Percentiles rank a stretch among this genome's conserved stretches.
These are phyloP conservation scores for Trichophyton simii DNA, from an alignment of 2,329 filamentous ascomycete species.

Conservation along the genomic window DNA sequence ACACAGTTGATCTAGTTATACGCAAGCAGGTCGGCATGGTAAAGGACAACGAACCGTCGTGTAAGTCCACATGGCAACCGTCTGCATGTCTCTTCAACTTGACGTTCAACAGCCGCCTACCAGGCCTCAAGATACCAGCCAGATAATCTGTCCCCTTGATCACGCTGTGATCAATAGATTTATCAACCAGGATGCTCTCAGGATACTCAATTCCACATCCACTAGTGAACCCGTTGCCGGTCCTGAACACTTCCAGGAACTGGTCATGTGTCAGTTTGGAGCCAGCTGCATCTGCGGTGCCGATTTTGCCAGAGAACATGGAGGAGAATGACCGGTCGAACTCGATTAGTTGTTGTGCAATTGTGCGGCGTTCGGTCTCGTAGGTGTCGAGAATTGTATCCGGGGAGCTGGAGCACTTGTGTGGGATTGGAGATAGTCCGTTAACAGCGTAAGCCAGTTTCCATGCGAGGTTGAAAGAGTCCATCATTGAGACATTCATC, in stretches of 20 bases:
- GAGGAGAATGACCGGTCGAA: slow-evolving; percentile 30
- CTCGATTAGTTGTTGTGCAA: slow-evolving; percentile 28
- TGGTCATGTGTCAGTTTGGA: slow-evolving; percentile 23
- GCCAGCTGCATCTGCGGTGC: slow-evolving; percentile 15
- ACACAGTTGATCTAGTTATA: not conserved
- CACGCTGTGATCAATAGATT: slow-evolving; percentile 5
- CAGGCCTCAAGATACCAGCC: slow-evolving; percentile 24
- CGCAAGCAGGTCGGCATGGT: not conserved
- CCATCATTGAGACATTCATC: slow-evolving; percentile 69
- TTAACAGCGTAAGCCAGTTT: slow-evolving; percentile 28
- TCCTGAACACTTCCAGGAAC: slow-evolving; percentile 27
- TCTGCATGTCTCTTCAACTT: slow-evolving; percentile 26
- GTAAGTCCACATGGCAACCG: slow-evolving; percentile 24
- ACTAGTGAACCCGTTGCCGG: slow-evolving; percentile 28
- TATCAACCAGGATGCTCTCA: slow-evolving; percentile 21
- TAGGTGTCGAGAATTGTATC: slow-evolving; percentile 25
- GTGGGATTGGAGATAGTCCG: slow-evolving; percentile 22
- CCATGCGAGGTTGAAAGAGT: slow-evolving; percentile 31
- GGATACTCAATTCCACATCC: slow-evolving; percentile 30
- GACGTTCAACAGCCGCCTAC: slow-evolving; percentile 25
- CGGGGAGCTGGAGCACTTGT: not conserved
- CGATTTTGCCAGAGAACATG: slow-evolving; percentile 31
- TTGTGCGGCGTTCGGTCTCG: slow-evolving; percentile 25
- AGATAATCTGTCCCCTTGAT: slow-evolving; percentile 24
- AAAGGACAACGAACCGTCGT: slow-evolving; percentile 19